Evolutionary conservation across 768 basidiomycete species (phyloP), one percentile per base, ranked within the genome.

Genomic region (Artomyces pyxidatus): DNA sequence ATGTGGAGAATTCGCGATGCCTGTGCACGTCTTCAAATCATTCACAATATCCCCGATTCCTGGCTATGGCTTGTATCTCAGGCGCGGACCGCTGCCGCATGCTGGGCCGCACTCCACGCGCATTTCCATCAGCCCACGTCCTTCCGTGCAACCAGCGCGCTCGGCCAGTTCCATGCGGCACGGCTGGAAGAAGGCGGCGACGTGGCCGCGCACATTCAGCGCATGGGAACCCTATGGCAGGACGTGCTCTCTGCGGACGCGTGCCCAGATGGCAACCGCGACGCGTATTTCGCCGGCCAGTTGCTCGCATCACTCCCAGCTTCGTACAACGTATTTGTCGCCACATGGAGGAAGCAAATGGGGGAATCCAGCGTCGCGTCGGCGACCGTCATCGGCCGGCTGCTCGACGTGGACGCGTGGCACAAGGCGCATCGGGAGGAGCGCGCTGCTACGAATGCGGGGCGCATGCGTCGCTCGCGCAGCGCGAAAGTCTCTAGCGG

Each of bases 201-300:
- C 35, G 37, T 53, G n/a, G 17, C 25, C 19, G 23, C 51, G 14
- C 54, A 55, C 47, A n/a, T 55, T 0, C 38, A 49, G 32, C 51
- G 40, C 39, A 55, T 55, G 54, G 51, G 47, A 19, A 30, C 43
- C n/a, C 38, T 53, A 8, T 55, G 54, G 54, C 41, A 45, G 22
- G 54, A 55, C 4, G 47, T 53, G 27, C 9, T 55, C n/a, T 17
- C 38, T 4, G 32, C 41, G 1, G 35, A 30, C 16, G 51, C 51
- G 4, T 49, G 37, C 37, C 26, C 37, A n/a, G 39, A 42, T 21
- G 30, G 12, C 4, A 21, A 45, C 37, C 12, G 50, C 47, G n/a
- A 37, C 45, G 7, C 53, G 46, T 28, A 32, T 11, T 46, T 19
- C 11, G 21, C 50, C 37, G 7, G 32, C 32, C n/a, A 28, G 32